phyloP scores from a whole-genome alignment of 345 rosid genomes.

The Eucalyptus brandiana region DNA sequence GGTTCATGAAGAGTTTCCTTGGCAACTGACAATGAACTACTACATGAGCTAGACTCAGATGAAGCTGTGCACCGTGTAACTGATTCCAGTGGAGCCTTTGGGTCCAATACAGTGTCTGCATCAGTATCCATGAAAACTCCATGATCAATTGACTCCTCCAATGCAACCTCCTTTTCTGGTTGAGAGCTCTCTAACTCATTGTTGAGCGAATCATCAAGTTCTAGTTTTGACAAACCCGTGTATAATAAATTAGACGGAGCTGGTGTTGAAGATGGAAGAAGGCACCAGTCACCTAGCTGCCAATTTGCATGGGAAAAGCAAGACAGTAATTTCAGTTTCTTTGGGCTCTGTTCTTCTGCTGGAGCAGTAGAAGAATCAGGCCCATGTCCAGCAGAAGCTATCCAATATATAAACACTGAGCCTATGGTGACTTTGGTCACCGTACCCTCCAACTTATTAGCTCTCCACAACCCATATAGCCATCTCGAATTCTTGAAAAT shows the following conservation, averaged over 20 bases:
- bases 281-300: slow-evolving; percentile 96
- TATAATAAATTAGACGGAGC: slow-evolving; percentile 29
- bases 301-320: slow-evolving; percentile 89
- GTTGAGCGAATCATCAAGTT: slow-evolving; percentile 31
- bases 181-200: slow-evolving; percentile 14
- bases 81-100: slow-evolving; percentile 15
- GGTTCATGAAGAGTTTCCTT: slow-evolving; percentile 69
- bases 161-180: slow-evolving; percentile 25
- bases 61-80: slow-evolving; percentile 12
- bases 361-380: slow-evolving; percentile 80
- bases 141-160: slow-evolving; percentile 33
- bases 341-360: slow-evolving; percentile 89
- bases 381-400: slow-evolving; percentile 92
- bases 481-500: slow-evolving; percentile 75
- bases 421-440: slow-evolving; percentile 84
- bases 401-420: slow-evolving; percentile 87
- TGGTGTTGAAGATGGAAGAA: slow-evolving; percentile 39
- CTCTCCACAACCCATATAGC: slow-evolving; percentile 84
- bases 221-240: slow-evolving; percentile 38
- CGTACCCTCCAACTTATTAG: slow-evolving; percentile 84
- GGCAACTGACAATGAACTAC: slow-evolving; percentile 33
- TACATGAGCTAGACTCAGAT: slow-evolving; percentile 34
- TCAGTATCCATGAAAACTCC: slow-evolving; percentile 13
- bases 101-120: background rate
- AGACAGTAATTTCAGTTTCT: slow-evolving; percentile 70